Evolutionary conservation across 352 stramenopile species (phyloP).

Genomic region (Pythium utonaiense): DNA sequence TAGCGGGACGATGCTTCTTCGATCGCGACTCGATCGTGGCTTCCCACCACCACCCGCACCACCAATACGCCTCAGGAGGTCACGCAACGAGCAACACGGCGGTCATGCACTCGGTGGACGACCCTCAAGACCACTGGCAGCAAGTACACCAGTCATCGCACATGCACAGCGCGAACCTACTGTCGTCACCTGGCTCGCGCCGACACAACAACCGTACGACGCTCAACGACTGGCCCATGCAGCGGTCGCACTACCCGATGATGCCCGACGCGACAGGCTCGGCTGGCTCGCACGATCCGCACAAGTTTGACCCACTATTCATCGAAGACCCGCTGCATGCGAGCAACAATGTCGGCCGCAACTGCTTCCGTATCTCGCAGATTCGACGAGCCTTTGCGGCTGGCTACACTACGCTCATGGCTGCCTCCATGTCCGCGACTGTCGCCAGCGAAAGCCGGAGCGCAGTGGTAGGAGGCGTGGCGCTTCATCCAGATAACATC

Average conservation of each 20-base stretch:
- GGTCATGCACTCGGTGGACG: constrained; percentile 42
- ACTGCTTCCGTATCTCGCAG: constrained; percentile 94
- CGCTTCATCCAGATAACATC: constrained; percentile 77
- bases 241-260: constrained; percentile 1
- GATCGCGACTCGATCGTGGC: constrained; percentile 60
- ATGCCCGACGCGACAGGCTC: constrained; percentile 27
- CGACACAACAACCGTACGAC: constrained; percentile 70
- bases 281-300: constrained; percentile 63
- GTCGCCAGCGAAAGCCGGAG: constrained; percentile 59
- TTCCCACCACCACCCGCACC: not conserved
- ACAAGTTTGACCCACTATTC: constrained; percentile 93
- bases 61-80: not conserved
- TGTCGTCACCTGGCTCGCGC: constrained; percentile 55
- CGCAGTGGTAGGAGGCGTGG: constrained; percentile 55
- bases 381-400: constrained; percentile 76
- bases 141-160: constrained; percentile 40
- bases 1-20: constrained; percentile 77
- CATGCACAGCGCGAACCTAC: constrained; percentile 47
- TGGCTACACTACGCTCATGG: constrained; percentile 67
- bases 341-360: constrained; percentile 95
- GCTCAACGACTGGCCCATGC: constrained; percentile 42
- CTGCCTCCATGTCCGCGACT: constrained; percentile 45
- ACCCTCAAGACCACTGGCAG: constrained; percentile 65
- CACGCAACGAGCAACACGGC: not conserved
- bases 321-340: constrained; percentile 93